Percentiles rank a stretch among this genome's conserved stretches.
Conservation (phyloP, 2,329 filamentous ascomycete genomes). For the Didymella keratinophila region DNA sequence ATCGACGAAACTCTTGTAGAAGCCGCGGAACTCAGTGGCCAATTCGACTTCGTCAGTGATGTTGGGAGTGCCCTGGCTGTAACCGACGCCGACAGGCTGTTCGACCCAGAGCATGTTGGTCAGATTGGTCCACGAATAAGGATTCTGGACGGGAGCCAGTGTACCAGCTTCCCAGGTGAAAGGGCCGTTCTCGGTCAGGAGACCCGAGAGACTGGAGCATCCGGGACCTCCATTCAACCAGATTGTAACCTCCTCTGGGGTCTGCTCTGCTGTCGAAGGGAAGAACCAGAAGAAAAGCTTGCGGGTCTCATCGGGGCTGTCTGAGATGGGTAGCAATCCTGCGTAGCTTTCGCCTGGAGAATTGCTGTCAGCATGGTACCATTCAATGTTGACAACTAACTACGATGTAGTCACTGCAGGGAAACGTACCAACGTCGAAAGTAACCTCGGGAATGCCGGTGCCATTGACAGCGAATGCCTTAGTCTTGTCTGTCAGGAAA, state of each 20-base stretch:
- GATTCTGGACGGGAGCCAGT: conserved; percentile 68
- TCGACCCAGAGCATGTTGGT: conserved; percentile 56
- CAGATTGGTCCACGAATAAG: conserved; percentile 70
- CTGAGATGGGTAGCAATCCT: conserved; percentile 67
- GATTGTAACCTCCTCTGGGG: conserved; percentile 67
- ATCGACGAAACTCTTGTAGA: conserved; percentile 64
- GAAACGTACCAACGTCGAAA: conserved; percentile 69
- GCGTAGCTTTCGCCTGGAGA: conserved; percentile 33
- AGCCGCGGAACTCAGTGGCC: conserved; percentile 57
- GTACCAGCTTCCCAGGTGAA: conserved; percentile 68
- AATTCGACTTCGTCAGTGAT: conserved; percentile 58
- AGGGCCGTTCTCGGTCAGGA: conserved; percentile 80
- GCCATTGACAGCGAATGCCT: conserved; percentile 69
- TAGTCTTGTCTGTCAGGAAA: conserved; percentile 44
- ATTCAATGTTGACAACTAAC: background rate
- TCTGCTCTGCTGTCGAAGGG: conserved; percentile 61
- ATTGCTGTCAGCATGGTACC: background rate
- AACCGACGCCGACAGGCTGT: conserved; percentile 59
- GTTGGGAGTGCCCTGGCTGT: conserved; percentile 53
- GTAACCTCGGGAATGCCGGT: conserved; percentile 70
- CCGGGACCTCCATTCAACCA: conserved; percentile 46
- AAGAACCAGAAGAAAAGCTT: conserved; percentile 73
- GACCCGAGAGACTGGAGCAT: conserved; percentile 61
- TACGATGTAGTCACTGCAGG: background rate
- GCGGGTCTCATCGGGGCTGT: conserved; percentile 57